Percentiles rank a stretch among this genome's conserved stretches.
These are phyloP conservation scores for Phytophthora cactorum DNA, from an alignment of 352 stramenopile genomes.

Conservation along the genomic window DNA sequence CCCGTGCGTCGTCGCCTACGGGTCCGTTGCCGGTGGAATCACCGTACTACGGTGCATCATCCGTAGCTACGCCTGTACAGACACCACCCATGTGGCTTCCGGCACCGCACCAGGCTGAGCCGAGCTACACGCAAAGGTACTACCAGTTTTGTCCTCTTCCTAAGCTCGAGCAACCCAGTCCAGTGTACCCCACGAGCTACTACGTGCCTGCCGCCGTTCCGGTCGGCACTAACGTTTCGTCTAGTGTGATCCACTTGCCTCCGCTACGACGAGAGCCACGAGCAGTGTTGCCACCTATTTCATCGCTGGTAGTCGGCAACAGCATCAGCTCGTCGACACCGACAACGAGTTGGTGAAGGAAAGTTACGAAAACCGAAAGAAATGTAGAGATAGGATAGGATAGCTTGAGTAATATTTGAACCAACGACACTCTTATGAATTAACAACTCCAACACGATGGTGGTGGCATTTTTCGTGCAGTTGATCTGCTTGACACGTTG, in stretches of 20 bases:
- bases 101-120: slow-evolving; percentile 5
- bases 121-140: slow-evolving; percentile 26
- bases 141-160: slow-evolving; percentile 24
- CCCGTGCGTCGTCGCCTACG: slow-evolving; percentile 31
- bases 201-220: slow-evolving; percentile 11
- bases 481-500: neutral
- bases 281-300: slow-evolving; percentile 57
- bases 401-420: slow-evolving; percentile 30
- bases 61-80: slow-evolving; percentile 10
- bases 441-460: slow-evolving; percentile 8
- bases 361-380: neutral
- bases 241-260: slow-evolving; percentile 33
- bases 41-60: slow-evolving; percentile 13
- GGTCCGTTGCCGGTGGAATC: slow-evolving; percentile 32
- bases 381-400: slow-evolving; percentile 15
- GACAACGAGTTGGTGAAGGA: slow-evolving; percentile 21
- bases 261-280: slow-evolving; percentile 43
- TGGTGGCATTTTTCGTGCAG: neutral
- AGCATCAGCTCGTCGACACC: slow-evolving; percentile 8
- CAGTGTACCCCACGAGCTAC: slow-evolving; percentile 17
- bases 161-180: slow-evolving; percentile 9
- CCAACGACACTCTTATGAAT: slow-evolving; percentile 18
- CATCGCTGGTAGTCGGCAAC: slow-evolving; percentile 45
- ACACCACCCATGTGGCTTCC: slow-evolving; percentile 19
- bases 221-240: slow-evolving; percentile 5